phyloP scores from a whole-genome alignment of 768 basidiomycete species.

The Baorangia bicolor region DNA sequence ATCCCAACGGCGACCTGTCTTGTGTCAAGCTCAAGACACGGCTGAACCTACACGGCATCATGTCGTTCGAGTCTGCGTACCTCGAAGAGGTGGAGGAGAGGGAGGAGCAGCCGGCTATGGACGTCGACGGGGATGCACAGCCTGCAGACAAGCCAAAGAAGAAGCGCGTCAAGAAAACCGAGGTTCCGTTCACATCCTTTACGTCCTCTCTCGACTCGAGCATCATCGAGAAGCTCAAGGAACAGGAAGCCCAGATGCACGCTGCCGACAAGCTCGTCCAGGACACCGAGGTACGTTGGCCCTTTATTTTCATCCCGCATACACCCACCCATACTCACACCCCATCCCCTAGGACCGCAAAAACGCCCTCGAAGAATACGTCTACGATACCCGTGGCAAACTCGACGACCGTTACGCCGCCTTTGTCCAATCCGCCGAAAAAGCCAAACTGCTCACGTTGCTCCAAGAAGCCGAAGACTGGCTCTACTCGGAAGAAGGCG shows the following conservation, averaged over 20 bases:
- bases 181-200: constrained; percentile 69
- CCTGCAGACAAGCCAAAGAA: constrained; percentile 57
- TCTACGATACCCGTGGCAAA: constrained; percentile 93
- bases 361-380: constrained; percentile 98
- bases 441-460: constrained; percentile 66
- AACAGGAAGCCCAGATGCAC: constrained; percentile 88
- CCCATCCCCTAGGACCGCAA: constrained; percentile 73
- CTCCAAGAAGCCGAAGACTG: constrained; percentile 88
- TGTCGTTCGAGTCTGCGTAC: constrained; percentile 86
- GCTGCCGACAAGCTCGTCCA: constrained; percentile 92
- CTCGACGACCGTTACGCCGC: constrained; percentile 83
- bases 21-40: constrained; percentile 90
- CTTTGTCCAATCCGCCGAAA: constrained; percentile 76
- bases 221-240: constrained; percentile 62
- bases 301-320: not conserved
- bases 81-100: constrained; percentile 79
- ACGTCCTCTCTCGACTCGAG: constrained; percentile 64
- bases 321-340: not conserved
- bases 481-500: constrained; percentile 96
- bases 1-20: constrained; percentile 68
- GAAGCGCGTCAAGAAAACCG: constrained; percentile 85
- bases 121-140: constrained; percentile 54
- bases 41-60: constrained; percentile 80
- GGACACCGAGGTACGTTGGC: constrained; percentile 83
- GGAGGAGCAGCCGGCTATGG: constrained; percentile 70